phyloP scores from a whole-genome alignment of 1,284 basidiomycete species.

The Inonotus obliquus region DNA sequence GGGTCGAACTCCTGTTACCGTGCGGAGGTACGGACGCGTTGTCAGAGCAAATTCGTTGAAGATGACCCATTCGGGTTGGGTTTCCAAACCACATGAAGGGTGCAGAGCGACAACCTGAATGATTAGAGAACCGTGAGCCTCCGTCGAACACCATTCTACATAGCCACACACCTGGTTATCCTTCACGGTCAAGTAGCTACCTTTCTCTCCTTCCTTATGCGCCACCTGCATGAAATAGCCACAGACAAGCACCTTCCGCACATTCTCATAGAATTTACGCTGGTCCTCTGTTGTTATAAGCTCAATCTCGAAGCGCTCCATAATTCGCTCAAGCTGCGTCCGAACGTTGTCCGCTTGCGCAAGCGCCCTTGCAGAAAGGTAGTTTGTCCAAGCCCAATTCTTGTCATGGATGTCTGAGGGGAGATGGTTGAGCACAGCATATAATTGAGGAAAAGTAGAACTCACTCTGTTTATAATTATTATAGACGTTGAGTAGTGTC shows the following conservation, averaged over 20 bases:
- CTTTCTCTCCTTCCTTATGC: constrained; percentile 92
- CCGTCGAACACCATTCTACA: neutral
- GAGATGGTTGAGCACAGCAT: constrained; percentile 30
- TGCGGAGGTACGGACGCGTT: constrained; percentile 85
- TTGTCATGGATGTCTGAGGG: constrained; percentile 63
- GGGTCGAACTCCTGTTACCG: constrained; percentile 82
- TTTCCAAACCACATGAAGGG: constrained; percentile 88
- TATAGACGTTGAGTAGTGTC: constrained; percentile 94
- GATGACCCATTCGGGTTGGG: constrained; percentile 94
- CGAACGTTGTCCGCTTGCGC: constrained; percentile 94
- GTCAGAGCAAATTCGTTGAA: constrained; percentile 99
- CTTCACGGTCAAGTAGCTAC: constrained; percentile 82
- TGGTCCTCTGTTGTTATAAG: constrained; percentile 78
- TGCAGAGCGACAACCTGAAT: constrained; percentile 84
- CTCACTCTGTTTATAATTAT: constrained; percentile 83
- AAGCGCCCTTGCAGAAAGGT: constrained; percentile 80
- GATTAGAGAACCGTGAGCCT: constrained; percentile 4
- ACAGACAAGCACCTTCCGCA: constrained; percentile 83
- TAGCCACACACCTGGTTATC: constrained; percentile 76
- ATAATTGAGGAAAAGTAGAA: constrained; percentile 13
- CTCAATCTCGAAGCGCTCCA: constrained; percentile 90
- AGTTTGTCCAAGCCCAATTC: constrained; percentile 94
- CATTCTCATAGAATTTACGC: constrained; percentile 74
- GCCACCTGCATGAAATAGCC: constrained; percentile 99
- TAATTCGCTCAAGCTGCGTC: constrained; percentile 82